Evolutionary conservation across 2,329 filamentous ascomycete species (phyloP).

Genomic region (Exophiala viscosa): DNA sequence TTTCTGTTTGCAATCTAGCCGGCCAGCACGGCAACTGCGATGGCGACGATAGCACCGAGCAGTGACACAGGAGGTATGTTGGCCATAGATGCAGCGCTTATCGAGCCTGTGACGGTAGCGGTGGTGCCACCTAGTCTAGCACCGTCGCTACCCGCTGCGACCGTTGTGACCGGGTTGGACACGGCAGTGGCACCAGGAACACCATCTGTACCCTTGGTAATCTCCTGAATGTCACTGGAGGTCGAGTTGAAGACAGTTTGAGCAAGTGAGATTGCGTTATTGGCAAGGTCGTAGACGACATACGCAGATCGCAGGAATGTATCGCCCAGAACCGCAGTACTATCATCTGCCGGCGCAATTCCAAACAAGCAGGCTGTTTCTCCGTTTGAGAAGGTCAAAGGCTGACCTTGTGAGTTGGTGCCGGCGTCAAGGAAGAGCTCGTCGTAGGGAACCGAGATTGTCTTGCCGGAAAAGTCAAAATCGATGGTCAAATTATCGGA

Average conservation of each 20-base stretch:
- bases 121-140: slow-evolving; percentile 17
- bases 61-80: slow-evolving; percentile 1
- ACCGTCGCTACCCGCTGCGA: slow-evolving; percentile 18
- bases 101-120: slow-evolving; percentile 7
- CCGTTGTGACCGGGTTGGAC: slow-evolving; percentile 24
- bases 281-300: slow-evolving; percentile 59
- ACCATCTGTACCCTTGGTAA: slow-evolving; percentile 45
- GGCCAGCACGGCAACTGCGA: slow-evolving; percentile 1
- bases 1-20: too few species aligned
- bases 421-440: slow-evolving; percentile 56
- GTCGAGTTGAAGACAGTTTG: slow-evolving; percentile 60
- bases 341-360: slow-evolving; percentile 48
- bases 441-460: slow-evolving; percentile 52
- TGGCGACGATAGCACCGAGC: slow-evolving; percentile 6
- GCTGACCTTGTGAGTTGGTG: slow-evolving; percentile 36
- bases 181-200: slow-evolving; percentile 51
- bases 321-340: slow-evolving; percentile 55
- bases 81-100: slow-evolving; percentile 1
- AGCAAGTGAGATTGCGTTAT: slow-evolving; percentile 59
- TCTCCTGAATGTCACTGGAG: slow-evolving; percentile 49
- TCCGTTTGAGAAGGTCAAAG: slow-evolving; percentile 35
- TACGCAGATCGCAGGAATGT: slow-evolving; percentile 62
- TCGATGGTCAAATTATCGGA: slow-evolving; percentile 49
- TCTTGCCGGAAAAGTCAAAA: slow-evolving; percentile 55
- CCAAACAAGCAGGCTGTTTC: slow-evolving; percentile 44